These are phyloP conservation scores for Leccinum pachyderme DNA, from an alignment of 1,284 basidiomycete genomes.

Conservation along the genomic window DNA sequence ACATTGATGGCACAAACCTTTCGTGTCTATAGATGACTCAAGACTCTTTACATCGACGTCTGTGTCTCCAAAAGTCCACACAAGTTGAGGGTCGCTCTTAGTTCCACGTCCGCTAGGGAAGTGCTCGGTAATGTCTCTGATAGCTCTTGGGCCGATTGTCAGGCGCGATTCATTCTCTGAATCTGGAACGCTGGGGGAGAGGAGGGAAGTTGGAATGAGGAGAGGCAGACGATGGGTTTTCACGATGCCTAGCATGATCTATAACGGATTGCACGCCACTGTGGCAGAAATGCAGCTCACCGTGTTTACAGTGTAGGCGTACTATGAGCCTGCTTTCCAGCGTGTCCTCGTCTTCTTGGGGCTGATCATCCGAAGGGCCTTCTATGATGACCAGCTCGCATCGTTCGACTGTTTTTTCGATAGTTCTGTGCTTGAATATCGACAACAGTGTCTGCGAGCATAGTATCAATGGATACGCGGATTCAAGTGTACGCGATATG, in stretches of 20 bases:
- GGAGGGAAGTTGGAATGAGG: slow-evolving; percentile 51
- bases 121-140: slow-evolving; percentile 79
- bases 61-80: slow-evolving; percentile 67
- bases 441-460: slow-evolving; percentile 59
- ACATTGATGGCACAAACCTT: slow-evolving; percentile 43
- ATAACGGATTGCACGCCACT: background rate
- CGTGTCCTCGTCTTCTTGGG: slow-evolving; percentile 54
- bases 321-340: slow-evolving; percentile 70
- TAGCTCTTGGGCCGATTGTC: slow-evolving; percentile 63
- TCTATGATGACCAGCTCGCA: slow-evolving; percentile 72
- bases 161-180: slow-evolving; percentile 57
- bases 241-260: slow-evolving; percentile 53
- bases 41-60: slow-evolving; percentile 68
- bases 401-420: slow-evolving; percentile 71
- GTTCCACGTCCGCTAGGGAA: slow-evolving; percentile 60
- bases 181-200: slow-evolving; percentile 61
- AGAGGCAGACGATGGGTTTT: slow-evolving; percentile 76
- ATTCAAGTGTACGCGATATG: slow-evolving; percentile 11
- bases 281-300: slow-evolving; percentile 37
- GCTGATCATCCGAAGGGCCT: slow-evolving; percentile 37
- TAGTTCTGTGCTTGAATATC: slow-evolving; percentile 66
- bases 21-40: slow-evolving; percentile 61
- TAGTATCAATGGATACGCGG: slow-evolving; percentile 2
- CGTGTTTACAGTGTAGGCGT: slow-evolving; percentile 77
- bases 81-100: slow-evolving; percentile 70